phyloP scores from a whole-genome alignment of 306 rosid species.

The Carpinus viminea region DNA sequence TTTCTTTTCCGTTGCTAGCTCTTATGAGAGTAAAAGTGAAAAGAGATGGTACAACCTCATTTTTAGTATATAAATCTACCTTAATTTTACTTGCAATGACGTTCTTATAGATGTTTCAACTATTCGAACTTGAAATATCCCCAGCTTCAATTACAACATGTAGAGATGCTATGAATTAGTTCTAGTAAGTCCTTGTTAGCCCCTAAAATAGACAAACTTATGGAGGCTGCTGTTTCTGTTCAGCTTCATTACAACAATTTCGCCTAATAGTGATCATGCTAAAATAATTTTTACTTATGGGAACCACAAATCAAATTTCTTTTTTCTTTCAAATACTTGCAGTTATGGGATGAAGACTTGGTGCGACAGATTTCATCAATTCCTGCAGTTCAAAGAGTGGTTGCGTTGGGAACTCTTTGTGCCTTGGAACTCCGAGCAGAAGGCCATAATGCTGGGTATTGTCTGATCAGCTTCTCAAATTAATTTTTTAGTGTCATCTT shows the following conservation, averaged over 20 bases:
- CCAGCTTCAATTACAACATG: background rate
- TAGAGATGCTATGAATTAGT: background rate
- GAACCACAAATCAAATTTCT: slow-evolving; percentile 6
- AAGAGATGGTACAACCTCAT: background rate
- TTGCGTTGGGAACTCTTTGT: slow-evolving; percentile 77
- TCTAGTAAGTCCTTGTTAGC: background rate
- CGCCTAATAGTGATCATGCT: slow-evolving; percentile 3
- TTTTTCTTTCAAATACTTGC: slow-evolving; percentile 31
- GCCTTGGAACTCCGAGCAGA: slow-evolving; percentile 86
- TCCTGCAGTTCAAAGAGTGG: slow-evolving; percentile 76
- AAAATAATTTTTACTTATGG: background rate
- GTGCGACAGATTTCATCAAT: slow-evolving; percentile 68
- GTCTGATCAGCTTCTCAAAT: slow-evolving; percentile 9
- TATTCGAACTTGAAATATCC: background rate
- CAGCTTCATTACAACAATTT: background rate
- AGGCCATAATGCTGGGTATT: slow-evolving; percentile 77
- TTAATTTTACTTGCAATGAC: background rate
- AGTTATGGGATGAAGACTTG: slow-evolving; percentile 82
- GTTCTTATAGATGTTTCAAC: background rate
- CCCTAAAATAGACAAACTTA: background rate
- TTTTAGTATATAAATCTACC: background rate
- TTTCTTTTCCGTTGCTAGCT: background rate
- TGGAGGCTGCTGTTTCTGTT: background rate
- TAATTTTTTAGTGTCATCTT: background rate
- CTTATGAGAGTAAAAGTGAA: background rate